Evolutionary conservation across 768 basidiomycete genomes (phyloP).

Genomic region (Antrodiella citrinella): DNA sequence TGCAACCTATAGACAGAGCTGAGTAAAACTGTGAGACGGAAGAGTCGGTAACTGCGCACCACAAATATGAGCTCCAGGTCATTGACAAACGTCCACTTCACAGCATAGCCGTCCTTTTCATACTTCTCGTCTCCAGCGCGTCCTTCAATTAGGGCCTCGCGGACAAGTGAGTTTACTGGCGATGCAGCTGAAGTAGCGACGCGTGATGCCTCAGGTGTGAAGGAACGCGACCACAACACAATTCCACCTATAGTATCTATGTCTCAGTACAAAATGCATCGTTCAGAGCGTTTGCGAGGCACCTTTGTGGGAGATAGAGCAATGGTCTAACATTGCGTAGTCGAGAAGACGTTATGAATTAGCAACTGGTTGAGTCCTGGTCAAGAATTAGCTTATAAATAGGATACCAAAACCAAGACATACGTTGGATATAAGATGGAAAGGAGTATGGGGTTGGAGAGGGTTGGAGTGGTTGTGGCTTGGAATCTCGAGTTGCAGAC

Average conservation of each 20-base stretch:
- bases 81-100: conserved; percentile 93
- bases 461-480: not conserved
- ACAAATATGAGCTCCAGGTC: conserved; percentile 96
- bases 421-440: too few relatives aligned
- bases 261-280: too few relatives aligned
- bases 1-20: conserved; percentile 54
- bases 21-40: too few relatives aligned
- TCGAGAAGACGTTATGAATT: too few relatives aligned
- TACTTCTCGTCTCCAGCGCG: conserved; percentile 74
- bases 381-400: too few relatives aligned
- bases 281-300: too few relatives aligned
- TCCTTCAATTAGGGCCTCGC: conserved; percentile 79
- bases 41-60: too few relatives aligned
- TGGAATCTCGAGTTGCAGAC: too few relatives aligned
- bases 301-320: conserved; percentile 14
- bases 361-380: too few relatives aligned
- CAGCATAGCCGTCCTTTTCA: conserved; percentile 90
- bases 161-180: conserved; percentile 25
- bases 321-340: conserved; percentile 14
- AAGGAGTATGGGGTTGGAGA: not conserved
- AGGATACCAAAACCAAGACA: too few relatives aligned
- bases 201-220: conserved; percentile 56
- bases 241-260: conserved; percentile 83
- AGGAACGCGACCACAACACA: conserved; percentile 91
- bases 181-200: conserved; percentile 19